Conservation (phyloP, 2,329 filamentous ascomycete genomes). For the Trichocomaceae sp. region DNA sequence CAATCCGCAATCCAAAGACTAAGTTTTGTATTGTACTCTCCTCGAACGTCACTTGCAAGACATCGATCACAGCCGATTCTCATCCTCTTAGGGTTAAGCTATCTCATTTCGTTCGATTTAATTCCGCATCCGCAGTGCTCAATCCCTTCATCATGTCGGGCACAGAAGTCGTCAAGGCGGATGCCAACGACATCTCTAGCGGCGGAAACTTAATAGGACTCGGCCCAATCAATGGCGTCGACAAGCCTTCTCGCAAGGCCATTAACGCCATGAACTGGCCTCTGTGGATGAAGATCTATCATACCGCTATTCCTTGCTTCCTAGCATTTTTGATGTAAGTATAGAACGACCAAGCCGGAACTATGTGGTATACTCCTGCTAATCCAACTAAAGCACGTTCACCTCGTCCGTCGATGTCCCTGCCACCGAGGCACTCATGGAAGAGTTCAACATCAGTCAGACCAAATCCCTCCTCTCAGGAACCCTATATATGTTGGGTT, state of each 20-base stretch:
- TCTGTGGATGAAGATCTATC: slow-evolving; percentile 15
- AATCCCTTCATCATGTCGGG: neutral
- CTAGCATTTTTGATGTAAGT: slow-evolving; percentile 16
- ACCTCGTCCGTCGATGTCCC: slow-evolving; percentile 4
- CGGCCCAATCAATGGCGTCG: no score
- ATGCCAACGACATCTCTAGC: no score
- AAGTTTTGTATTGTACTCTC: no score
- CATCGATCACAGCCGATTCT: no score
- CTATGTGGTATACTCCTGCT: slow-evolving; percentile 3
- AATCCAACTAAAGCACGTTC: slow-evolving; percentile 9
- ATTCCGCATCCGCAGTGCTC: neutral
- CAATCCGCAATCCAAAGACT: neutral
- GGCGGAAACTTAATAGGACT: no score
- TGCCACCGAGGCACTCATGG: slow-evolving; percentile 8
- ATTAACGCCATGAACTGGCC: slow-evolving; percentile 15
- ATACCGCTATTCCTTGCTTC: slow-evolving; percentile 16
- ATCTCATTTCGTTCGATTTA: neutral
- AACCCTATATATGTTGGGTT: slow-evolving; percentile 8
- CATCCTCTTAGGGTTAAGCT: no score
- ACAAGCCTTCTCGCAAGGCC: slow-evolving; percentile 1
- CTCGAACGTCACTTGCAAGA: no score
- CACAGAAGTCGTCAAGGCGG: neutral
- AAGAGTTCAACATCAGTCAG: slow-evolving; percentile 16
- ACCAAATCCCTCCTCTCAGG: slow-evolving; percentile 6
- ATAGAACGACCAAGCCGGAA: neutral